Conservation (phyloP, 2,329 filamentous ascomycete species). For the Alternaria burnsii region DNA sequence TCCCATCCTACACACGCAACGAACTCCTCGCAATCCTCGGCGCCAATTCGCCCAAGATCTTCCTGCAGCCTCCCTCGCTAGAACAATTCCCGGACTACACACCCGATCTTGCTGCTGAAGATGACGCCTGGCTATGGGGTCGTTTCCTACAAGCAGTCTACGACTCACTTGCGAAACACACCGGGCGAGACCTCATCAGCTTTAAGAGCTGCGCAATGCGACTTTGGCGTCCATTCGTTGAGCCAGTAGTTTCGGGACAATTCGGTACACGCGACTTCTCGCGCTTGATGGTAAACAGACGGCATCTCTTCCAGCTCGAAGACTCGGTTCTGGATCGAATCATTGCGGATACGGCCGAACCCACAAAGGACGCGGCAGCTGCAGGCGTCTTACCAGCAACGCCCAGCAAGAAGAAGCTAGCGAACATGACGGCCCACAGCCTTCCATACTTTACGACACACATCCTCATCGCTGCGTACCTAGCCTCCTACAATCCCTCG, state of each 20-base stretch:
- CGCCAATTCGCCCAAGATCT: conserved; percentile 57
- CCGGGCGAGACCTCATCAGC: conserved; percentile 78
- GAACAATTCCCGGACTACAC: conserved; percentile 58
- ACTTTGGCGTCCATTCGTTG: conserved; percentile 86
- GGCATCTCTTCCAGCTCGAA: conserved; percentile 77
- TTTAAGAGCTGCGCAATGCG: conserved; percentile 75
- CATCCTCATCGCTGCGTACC: conserved; percentile 78
- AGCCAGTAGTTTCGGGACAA: conserved; percentile 77
- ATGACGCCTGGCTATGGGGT: conserved; percentile 76
- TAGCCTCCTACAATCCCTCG: conserved; percentile 80
- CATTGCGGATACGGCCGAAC: conserved; percentile 20
- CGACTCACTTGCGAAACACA: conserved; percentile 83
- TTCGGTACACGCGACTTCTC: conserved; percentile 83
- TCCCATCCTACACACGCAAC: conserved; percentile 81
- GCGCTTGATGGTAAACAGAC: conserved; percentile 76
- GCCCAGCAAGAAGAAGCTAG: conserved; percentile 23
- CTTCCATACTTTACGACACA: conserved; percentile 77
- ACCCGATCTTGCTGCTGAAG: conserved; percentile 58
- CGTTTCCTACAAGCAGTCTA: conserved; percentile 86
- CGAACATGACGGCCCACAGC: conserved; percentile 51
- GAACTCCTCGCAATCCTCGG: conserved; percentile 82
- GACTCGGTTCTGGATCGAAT: conserved; percentile 72
- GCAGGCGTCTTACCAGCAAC: conserved; percentile 7
- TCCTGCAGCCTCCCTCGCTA: conserved; percentile 45
- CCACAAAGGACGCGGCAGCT: neutral